Evolutionary conservation across 768 basidiomycete genomes (phyloP).

Genomic region (Jaapia argillacea): DNA sequence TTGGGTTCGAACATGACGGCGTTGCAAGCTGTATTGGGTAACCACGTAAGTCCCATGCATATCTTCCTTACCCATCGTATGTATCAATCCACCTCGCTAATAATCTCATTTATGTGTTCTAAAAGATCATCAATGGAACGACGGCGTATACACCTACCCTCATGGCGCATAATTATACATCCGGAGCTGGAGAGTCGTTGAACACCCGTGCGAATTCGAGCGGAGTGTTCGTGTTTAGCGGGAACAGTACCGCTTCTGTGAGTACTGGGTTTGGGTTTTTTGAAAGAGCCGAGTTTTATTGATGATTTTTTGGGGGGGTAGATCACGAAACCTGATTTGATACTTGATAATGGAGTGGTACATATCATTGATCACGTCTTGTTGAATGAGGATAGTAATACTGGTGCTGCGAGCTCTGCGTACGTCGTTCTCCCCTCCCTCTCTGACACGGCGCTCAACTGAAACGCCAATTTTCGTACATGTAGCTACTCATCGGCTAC

Average conservation of each 20-base stretch:
- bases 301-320: not conserved
- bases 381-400: constrained; percentile 30
- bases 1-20: constrained; percentile 35
- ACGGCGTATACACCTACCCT: constrained; percentile 51
- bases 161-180: constrained; percentile 26
- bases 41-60: constrained; percentile 58
- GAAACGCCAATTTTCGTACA: not conserved
- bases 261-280: too few species aligned
- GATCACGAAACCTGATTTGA: constrained; percentile 34
- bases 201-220: constrained; percentile 42
- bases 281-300: not conserved
- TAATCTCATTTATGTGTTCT: too few species aligned
- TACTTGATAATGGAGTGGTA: constrained; percentile 59
- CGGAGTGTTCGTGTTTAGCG: constrained; percentile 45
- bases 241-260: constrained; percentile 37
- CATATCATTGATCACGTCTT: constrained; percentile 55
- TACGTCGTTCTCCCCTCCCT: constrained; percentile 31
- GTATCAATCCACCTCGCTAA: too few species aligned
- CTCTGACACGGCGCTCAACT: not conserved
- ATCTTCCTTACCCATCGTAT: too few species aligned
- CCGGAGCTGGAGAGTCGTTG: constrained; percentile 48
- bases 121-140: constrained; percentile 57
- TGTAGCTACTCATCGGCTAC: constrained; percentile 37
- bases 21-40: constrained; percentile 34
- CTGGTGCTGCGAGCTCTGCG: constrained; percentile 41